These are phyloP conservation scores for Penicillium turbatum DNA, from an alignment of 495 filamentous ascomycete species.

Conservation along the genomic window DNA sequence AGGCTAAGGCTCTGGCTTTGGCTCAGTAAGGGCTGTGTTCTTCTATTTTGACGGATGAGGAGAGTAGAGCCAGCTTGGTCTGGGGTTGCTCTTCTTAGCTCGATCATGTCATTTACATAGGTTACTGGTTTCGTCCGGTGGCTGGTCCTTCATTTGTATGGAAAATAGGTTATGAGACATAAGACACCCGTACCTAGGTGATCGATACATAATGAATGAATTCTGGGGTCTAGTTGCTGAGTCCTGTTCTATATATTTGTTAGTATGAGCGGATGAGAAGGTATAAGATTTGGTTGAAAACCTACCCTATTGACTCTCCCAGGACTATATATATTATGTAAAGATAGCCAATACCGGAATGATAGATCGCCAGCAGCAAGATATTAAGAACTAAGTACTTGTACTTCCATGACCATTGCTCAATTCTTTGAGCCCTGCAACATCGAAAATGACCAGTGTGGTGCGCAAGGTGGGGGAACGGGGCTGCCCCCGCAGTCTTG, in stretches of 20 bases:
- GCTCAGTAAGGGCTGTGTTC: background rate
- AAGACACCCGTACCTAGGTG: background rate
- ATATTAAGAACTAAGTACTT: no score
- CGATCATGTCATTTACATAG: background rate
- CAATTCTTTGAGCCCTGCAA: background rate
- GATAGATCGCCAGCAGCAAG: no score
- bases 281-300: no score
- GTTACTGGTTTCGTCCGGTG: background rate
- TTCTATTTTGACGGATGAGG: background rate
- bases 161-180: background rate
- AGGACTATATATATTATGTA: no score
- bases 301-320: no score
- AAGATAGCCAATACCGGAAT: no score
- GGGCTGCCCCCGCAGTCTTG: background rate
- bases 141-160: background rate
- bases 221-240: no score
- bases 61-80: background rate
- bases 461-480: background rate
- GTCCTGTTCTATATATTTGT: no score
- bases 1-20: constrained; percentile 18
- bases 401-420: background rate
- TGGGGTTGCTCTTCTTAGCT: background rate
- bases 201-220: background rate
- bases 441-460: background rate
- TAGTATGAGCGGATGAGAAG: no score